Conservation (phyloP, 352 stramenopile genomes). For the Pythium myriotylum region DNA sequence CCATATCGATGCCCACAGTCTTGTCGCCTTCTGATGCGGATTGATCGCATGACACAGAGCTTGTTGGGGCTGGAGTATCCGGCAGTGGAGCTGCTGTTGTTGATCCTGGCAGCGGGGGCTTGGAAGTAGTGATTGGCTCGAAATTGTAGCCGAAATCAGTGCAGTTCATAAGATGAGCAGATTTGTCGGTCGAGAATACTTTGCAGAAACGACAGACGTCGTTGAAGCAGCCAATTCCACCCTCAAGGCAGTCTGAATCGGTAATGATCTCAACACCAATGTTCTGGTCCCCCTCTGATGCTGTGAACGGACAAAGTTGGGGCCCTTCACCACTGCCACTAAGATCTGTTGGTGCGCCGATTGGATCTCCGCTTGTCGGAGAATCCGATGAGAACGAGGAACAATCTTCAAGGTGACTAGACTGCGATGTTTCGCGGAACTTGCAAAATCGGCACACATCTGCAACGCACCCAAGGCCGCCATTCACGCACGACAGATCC, state of each 20-base stretch:
- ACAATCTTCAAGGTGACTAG: constrained; percentile 8
- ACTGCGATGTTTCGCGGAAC: constrained; percentile 26
- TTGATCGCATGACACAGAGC: not conserved
- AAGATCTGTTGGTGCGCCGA: not conserved
- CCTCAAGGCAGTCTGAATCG: constrained; percentile 26
- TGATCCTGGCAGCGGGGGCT: not conserved
- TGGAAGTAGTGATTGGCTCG: constrained; percentile 7
- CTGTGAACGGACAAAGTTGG: constrained; percentile 13
- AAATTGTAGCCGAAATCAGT: constrained; percentile 14
- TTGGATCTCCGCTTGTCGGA: constrained; percentile 1
- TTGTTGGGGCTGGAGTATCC: not conserved
- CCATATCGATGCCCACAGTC: constrained; percentile 19
- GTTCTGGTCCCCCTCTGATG: constrained; percentile 25
- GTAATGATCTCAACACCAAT: constrained; percentile 22
- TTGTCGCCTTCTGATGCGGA: constrained; percentile 16
- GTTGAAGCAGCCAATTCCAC: constrained; percentile 24
- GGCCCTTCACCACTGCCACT: not conserved
- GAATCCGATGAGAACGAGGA: not conserved
- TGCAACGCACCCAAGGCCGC: constrained; percentile 20
- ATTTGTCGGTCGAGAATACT: constrained; percentile 19
- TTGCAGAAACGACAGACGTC: constrained; percentile 24
- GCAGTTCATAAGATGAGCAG: constrained; percentile 22
- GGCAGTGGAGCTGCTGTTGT: not conserved
- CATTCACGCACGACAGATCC: constrained; percentile 13
- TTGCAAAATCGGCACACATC: constrained; percentile 27